These are phyloP conservation scores for Sistotremastrum niveocremeum DNA, from an alignment of 768 basidiomycete species.

Conservation along the genomic window DNA sequence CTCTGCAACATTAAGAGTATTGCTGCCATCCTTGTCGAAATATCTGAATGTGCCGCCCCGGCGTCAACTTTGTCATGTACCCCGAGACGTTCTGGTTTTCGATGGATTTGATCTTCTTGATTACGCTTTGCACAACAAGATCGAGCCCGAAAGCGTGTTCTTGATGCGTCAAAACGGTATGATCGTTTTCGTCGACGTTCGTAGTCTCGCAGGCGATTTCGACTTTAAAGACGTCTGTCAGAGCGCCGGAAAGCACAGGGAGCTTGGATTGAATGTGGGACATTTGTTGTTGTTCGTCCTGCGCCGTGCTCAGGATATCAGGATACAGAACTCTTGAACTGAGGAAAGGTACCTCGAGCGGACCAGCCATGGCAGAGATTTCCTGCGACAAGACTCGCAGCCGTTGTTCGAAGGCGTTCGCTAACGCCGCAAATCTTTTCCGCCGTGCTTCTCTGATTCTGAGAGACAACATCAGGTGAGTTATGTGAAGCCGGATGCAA, in stretches of 20 bases:
- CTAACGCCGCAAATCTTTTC: slow-evolving; percentile 62
- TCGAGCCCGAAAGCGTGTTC: slow-evolving; percentile 86
- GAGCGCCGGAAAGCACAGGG: slow-evolving; percentile 44
- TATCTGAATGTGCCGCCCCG: slow-evolving; percentile 96
- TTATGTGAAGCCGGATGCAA: background rate
- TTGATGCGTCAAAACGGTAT: slow-evolving; percentile 79
- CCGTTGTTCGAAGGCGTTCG: slow-evolving; percentile 61
- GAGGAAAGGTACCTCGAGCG: slow-evolving; percentile 69
- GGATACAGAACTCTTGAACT: too few species aligned
- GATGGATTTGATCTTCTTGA: slow-evolving; percentile 88
- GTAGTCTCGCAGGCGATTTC: slow-evolving; percentile 72
- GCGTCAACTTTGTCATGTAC: slow-evolving; percentile 88
- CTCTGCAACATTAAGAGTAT: slow-evolving; percentile 73
- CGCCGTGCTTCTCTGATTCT: slow-evolving; percentile 77
- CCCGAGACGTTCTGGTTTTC: slow-evolving; percentile 95
- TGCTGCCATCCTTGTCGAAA: slow-evolving; percentile 88
- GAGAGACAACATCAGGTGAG: background rate
- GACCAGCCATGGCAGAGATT: slow-evolving; percentile 61
- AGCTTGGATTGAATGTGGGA: slow-evolving; percentile 52
- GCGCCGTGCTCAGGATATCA: too few species aligned
- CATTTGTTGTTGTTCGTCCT: slow-evolving; percentile 67
- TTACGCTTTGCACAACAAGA: slow-evolving; percentile 64
- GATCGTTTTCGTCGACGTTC: slow-evolving; percentile 95
- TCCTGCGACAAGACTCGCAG: slow-evolving; percentile 55
- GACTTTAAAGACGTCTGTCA: slow-evolving; percentile 45